A percentile compares a stretch with the other conserved stretches of the same genome.
Evolutionary conservation across 768 basidiomycete genomes (phyloP).

Genomic region (Lactifluus piperatus): DNA sequence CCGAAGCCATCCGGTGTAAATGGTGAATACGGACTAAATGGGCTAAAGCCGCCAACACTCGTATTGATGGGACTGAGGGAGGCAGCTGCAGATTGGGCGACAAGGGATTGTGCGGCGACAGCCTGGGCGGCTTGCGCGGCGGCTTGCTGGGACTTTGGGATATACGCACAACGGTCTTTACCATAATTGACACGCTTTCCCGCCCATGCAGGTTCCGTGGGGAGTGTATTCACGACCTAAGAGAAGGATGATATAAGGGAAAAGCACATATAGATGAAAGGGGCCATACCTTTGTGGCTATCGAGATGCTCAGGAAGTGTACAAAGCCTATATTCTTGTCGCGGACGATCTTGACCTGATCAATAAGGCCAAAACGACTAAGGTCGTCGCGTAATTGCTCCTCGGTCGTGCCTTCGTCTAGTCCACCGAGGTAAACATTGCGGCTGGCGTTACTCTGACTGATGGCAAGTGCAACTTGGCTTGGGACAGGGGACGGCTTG

Average conservation of each 20-base stretch:
- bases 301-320: constrained; percentile 91
- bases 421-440: constrained; percentile 93
- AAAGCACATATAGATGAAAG: not conserved
- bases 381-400: constrained; percentile 88
- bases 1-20: constrained; percentile 36
- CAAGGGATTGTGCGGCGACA: constrained; percentile 71
- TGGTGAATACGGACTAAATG: constrained; percentile 45
- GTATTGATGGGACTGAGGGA: constrained; percentile 27
- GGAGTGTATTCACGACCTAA: constrained; percentile 89
- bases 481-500: constrained; percentile 83
- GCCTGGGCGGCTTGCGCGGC: constrained; percentile 82
- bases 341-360: constrained; percentile 98
- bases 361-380: constrained; percentile 88
- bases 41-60: constrained; percentile 26
- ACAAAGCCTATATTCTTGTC: constrained; percentile 99
- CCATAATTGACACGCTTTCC: constrained; percentile 97
- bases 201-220: constrained; percentile 87
- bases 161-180: constrained; percentile 97
- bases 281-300: constrained; percentile 71
- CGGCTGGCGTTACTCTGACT: constrained; percentile 87
- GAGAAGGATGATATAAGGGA: not conserved
- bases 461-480: constrained; percentile 80
- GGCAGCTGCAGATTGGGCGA: constrained; percentile 41
- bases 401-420: constrained; percentile 87
- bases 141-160: constrained; percentile 90